phyloP scores from a whole-genome alignment of 805 yeast species.

The Debaryomyces hansenii region DNA sequence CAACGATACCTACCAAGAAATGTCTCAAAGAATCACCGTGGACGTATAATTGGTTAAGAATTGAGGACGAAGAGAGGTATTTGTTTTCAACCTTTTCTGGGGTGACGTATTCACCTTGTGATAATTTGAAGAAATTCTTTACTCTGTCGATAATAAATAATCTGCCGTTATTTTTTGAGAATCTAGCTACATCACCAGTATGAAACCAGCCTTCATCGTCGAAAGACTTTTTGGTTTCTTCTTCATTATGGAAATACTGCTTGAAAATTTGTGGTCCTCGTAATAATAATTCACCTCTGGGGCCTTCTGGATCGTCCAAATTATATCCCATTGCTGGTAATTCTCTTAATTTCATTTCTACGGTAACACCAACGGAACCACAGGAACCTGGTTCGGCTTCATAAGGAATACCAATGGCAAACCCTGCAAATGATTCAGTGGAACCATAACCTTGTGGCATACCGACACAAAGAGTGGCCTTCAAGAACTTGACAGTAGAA shows the following conservation, averaged over 20 bases:
- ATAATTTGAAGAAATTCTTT: conserved; percentile 70
- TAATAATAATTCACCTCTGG: conserved; percentile 54
- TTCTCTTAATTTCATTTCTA: conserved; percentile 56
- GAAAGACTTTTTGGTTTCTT: conserved; percentile 47
- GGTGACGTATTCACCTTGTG: conserved; percentile 61
- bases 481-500: conserved; percentile 59
- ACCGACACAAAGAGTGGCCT: conserved; percentile 59
- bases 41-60: conserved; percentile 53
- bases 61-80: conserved; percentile 53
- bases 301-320: conserved; percentile 30
- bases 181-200: conserved; percentile 54
- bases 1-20: conserved; percentile 60
- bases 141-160: conserved; percentile 69
- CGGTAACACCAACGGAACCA: conserved; percentile 48
- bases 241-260: conserved; percentile 49
- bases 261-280: conserved; percentile 57
- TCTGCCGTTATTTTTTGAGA: conserved; percentile 40
- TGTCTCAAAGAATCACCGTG: conserved; percentile 64
- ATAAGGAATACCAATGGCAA: conserved; percentile 35
- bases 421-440: conserved; percentile 64
- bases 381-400: conserved; percentile 42
- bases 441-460: conserved; percentile 74
- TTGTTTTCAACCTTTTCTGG: conserved; percentile 73
- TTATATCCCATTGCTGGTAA: conserved; percentile 61
- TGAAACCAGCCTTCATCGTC: conserved; percentile 54